Evolutionary conservation across 768 basidiomycete species (phyloP).

Genomic region (Myochromella boudieri): DNA sequence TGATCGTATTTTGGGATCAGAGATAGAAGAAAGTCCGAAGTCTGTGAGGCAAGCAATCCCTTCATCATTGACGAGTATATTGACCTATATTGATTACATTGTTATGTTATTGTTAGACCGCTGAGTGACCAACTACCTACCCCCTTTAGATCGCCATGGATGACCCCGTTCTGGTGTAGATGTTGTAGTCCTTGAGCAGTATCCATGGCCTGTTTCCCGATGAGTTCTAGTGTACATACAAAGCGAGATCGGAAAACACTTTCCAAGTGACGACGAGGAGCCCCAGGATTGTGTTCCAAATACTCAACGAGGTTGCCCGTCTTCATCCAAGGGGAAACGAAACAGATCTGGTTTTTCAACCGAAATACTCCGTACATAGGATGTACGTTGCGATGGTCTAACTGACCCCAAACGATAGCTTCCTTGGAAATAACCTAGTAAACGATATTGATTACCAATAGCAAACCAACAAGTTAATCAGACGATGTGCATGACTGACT

Average conservation of each 20-base stretch:
- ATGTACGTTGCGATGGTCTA: conserved; percentile 21
- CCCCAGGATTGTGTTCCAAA: conserved; percentile 14
- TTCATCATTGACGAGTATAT: too few species aligned
- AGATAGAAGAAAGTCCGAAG: too few species aligned
- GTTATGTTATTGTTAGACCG: too few species aligned
- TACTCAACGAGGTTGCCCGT: conserved; percentile 30
- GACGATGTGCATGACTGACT: conserved; percentile 1
- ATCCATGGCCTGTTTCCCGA: conserved; percentile 30
- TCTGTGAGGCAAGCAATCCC: too few species aligned
- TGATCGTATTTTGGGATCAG: too few species aligned
- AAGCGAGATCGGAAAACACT: neutral
- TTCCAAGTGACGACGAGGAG: neutral
- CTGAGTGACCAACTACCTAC: too few species aligned
- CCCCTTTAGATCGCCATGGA: conserved; percentile 48
- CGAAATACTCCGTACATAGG: conserved; percentile 33
- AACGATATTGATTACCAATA: neutral
- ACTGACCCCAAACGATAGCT: conserved; percentile 13
- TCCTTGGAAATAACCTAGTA: neutral
- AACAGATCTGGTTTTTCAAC: conserved; percentile 23
- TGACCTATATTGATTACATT: too few species aligned
- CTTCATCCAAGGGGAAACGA: conserved; percentile 38
- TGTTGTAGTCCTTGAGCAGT: conserved; percentile 32
- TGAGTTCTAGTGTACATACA: too few species aligned
- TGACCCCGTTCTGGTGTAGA: conserved; percentile 32
- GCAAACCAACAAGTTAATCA: too few species aligned